phyloP scores from a whole-genome alignment of 192 early-diverging fungal species.

The Podila epigama region DNA sequence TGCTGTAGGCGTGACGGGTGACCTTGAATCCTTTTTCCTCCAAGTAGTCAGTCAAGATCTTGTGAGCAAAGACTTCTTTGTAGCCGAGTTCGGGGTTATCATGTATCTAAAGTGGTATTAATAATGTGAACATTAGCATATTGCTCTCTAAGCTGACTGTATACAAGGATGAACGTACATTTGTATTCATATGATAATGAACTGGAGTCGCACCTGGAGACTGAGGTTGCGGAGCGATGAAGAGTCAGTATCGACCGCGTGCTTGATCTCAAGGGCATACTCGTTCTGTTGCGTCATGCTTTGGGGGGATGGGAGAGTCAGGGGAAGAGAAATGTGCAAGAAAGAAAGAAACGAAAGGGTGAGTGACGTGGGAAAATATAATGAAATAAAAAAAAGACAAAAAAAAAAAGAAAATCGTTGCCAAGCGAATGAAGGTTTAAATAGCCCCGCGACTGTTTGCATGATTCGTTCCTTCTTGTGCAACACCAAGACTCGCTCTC shows the following conservation, averaged over 20 bases:
- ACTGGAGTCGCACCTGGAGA: constrained; percentile 6
- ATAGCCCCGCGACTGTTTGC: too few relatives aligned
- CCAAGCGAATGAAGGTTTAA: too few relatives aligned
- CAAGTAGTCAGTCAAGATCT: constrained; percentile 63
- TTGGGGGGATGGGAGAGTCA: neutral
- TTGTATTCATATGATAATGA: too few relatives aligned
- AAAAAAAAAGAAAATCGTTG: neutral
- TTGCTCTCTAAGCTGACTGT: neutral
- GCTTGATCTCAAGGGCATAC: constrained; percentile 17
- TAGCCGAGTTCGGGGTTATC: constrained; percentile 66
- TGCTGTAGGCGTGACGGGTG: constrained; percentile 50
- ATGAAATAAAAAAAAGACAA: neutral
- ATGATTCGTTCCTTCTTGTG: too few relatives aligned
- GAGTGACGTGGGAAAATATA: neutral
- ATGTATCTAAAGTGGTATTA: constrained; percentile 51
- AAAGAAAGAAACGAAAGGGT: neutral
- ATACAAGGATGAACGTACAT: constrained; percentile 1
- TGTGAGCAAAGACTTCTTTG: constrained; percentile 63
- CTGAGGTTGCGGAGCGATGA: constrained; percentile 32
- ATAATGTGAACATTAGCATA: neutral
- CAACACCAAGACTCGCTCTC: too few relatives aligned
- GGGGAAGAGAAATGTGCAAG: neutral
- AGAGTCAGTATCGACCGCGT: constrained; percentile 17
- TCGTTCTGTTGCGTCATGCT: neutral
- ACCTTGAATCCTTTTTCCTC: constrained; percentile 60